A percentile compares a stretch with the other conserved stretches of the same genome.
Conservation (phyloP, 1,284 basidiomycete species). For the Uromyces viciae-fabae region DNA sequence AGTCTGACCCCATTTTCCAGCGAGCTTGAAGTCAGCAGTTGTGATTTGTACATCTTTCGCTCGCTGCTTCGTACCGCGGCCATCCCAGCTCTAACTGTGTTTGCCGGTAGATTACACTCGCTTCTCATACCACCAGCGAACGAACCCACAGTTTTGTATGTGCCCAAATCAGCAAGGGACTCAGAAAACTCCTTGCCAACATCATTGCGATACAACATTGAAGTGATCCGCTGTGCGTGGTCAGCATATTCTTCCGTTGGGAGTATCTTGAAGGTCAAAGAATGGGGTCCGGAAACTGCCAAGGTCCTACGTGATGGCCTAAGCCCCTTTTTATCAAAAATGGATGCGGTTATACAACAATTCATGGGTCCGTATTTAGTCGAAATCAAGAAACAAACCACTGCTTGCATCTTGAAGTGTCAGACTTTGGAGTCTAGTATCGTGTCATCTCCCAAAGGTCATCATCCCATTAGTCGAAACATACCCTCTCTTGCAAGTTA, state of each 20-base stretch:
- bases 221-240: slow-evolving; percentile 32
- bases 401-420: slow-evolving; percentile 13
- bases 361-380: slow-evolving; percentile 35
- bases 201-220: slow-evolving; percentile 27
- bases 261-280: background rate
- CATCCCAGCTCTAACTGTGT: slow-evolving; percentile 35
- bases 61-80: slow-evolving; percentile 27
- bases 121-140: slow-evolving; percentile 8
- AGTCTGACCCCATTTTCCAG: background rate
- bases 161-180: slow-evolving; percentile 34
- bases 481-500: slow-evolving; percentile 1
- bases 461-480: background rate
- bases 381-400: slow-evolving; percentile 25
- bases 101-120: slow-evolving; percentile 25
- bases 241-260: background rate
- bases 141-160: slow-evolving; percentile 11
- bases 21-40: slow-evolving; percentile 33
- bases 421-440: background rate
- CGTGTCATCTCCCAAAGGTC: background rate
- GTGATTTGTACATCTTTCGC: slow-evolving; percentile 33
- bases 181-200: slow-evolving; percentile 24
- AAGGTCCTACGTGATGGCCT: slow-evolving; percentile 33
- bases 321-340: slow-evolving; percentile 19
- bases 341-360: slow-evolving; percentile 33
- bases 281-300: slow-evolving; percentile 19